Evolutionary conservation across 352 stramenopile genomes (phyloP).

Genomic region (Phytophthora pini): DNA sequence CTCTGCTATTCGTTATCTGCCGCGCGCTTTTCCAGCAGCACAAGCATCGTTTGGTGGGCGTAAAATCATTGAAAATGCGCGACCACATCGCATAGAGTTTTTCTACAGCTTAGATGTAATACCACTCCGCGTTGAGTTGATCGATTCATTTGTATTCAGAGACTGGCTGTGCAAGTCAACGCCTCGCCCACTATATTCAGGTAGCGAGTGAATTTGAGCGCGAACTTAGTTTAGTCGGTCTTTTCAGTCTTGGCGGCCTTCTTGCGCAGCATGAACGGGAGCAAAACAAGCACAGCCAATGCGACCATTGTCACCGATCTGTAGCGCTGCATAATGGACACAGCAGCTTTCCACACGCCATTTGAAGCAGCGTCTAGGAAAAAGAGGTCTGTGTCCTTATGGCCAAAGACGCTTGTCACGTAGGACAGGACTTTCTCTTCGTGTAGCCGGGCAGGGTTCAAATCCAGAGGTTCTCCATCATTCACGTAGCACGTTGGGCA

Average conservation of each 20-base stretch:
- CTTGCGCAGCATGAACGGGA: constrained; percentile 36
- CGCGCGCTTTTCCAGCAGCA: constrained; percentile 19
- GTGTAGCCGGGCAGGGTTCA: constrained; percentile 53
- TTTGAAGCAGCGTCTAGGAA: constrained; percentile 55
- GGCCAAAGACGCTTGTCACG: constrained; percentile 58
- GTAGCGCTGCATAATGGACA: constrained; percentile 50
- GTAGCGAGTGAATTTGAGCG: neutral
- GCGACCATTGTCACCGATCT: constrained; percentile 38
- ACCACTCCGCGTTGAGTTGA: neutral
- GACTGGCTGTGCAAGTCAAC: neutral
- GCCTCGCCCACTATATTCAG: no score
- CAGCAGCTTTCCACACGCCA: constrained; percentile 36
- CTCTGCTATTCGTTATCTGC: constrained; percentile 31
- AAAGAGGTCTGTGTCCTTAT: constrained; percentile 55
- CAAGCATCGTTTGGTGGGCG: constrained; percentile 24
- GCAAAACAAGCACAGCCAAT: constrained; percentile 29
- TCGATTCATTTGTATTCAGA: neutral
- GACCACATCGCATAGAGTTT: constrained; percentile 36
- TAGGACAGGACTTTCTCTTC: constrained; percentile 58
- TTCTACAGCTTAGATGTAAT: no score
- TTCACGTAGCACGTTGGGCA: constrained; percentile 65
- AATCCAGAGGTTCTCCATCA: constrained; percentile 46
- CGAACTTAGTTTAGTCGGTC: constrained; percentile 25
- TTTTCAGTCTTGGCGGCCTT: constrained; percentile 28
- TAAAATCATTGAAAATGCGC: constrained; percentile 26